phyloP scores from a whole-genome alignment of 306 rosid species.

The Arachis stenosperma region DNA sequence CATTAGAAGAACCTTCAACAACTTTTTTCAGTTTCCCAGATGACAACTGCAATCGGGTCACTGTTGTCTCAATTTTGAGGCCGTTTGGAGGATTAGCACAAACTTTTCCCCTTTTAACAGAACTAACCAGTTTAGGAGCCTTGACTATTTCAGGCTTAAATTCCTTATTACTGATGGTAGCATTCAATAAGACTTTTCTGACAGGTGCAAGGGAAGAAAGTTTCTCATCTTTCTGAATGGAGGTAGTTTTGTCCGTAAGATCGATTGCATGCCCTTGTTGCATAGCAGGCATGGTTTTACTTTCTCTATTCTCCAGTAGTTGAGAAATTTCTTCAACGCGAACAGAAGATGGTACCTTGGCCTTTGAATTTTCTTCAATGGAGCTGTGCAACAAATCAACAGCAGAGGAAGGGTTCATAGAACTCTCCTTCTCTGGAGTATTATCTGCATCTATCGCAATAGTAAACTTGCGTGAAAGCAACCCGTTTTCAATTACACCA shows the following conservation, averaged over 20 bases:
- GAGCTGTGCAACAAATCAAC: conserved; percentile 52
- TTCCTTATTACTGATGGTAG: conserved; percentile 48
- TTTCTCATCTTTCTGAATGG: conserved; percentile 41
- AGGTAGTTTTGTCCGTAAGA: conserved; percentile 50
- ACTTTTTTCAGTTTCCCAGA: conserved; percentile 65
- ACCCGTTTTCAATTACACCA: conserved; percentile 47
- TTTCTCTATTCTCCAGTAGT: conserved; percentile 54
- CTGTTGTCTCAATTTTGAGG: conserved; percentile 48
- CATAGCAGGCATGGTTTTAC: conserved; percentile 46
- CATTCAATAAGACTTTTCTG: conserved; percentile 45
- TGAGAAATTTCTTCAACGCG: conserved; percentile 55
- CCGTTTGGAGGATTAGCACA: conserved; percentile 46
- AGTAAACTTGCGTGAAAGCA: conserved; percentile 41
- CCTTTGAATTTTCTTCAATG: conserved; percentile 51
- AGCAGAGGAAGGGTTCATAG: conserved; percentile 48
- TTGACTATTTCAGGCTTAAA: conserved; percentile 59
- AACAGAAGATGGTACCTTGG: conserved; percentile 46
- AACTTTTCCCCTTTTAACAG: conserved; percentile 67
- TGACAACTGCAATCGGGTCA: conserved; percentile 54
- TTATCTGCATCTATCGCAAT: conserved; percentile 37
- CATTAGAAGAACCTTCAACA: conserved; percentile 66
- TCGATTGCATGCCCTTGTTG: conserved; percentile 47
- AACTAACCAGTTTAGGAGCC: conserved; percentile 50
- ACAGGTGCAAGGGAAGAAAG: conserved; percentile 40
- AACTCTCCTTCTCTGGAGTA: conserved; percentile 55